These are phyloP conservation scores for Pelargonium nanum DNA, from an alignment of 345 rosid species.

Conservation along the genomic window DNA sequence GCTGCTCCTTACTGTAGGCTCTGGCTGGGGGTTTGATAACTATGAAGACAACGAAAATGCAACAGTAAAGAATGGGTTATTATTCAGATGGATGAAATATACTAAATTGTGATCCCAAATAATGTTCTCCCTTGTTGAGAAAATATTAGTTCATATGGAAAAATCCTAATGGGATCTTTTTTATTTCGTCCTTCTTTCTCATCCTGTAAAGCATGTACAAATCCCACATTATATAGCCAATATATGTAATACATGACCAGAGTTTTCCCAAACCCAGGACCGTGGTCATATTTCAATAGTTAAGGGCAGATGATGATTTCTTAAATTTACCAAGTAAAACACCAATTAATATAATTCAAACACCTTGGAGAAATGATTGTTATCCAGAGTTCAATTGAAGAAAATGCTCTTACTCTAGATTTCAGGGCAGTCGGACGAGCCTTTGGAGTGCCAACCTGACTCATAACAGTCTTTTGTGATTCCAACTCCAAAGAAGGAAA, in stretches of 20 bases:
- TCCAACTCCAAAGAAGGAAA: slow-evolving; percentile 96
- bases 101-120: background rate
- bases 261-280: background rate
- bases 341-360: too few relatives aligned
- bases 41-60: slow-evolving; percentile 23
- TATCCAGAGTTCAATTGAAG: background rate
- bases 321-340: too few relatives aligned
- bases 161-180: too few relatives aligned
- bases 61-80: background rate
- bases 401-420: slow-evolving; percentile 60
- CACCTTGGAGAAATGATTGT: background rate
- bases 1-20: slow-evolving; percentile 48
- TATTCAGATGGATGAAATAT: background rate
- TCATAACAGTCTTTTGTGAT: slow-evolving; percentile 63
- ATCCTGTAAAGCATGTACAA: background rate
- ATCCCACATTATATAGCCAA: background rate
- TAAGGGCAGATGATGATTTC: too few relatives aligned
- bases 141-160: background rate
- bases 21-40: slow-evolving; percentile 67
- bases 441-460: slow-evolving; percentile 59
- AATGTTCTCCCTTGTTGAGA: background rate
- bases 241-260: background rate
- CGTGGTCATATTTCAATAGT: too few relatives aligned
- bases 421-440: slow-evolving; percentile 46
- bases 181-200: too few relatives aligned